Evolutionary conservation across 31 red algal genomes (phyloP).

Genomic region (Bonnemaisonia californica): DNA sequence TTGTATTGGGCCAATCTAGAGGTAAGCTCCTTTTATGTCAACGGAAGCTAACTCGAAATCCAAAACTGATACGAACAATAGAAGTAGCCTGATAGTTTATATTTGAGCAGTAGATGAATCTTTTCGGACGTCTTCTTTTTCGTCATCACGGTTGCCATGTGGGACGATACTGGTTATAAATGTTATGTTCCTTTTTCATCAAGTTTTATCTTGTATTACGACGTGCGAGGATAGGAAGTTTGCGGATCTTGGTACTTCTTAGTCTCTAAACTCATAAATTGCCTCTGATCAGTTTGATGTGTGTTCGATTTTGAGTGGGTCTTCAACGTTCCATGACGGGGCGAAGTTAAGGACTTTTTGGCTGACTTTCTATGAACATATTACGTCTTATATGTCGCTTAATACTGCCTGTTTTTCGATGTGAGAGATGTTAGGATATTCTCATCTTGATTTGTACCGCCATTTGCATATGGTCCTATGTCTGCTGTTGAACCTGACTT

Average conservation of each 20-base stretch:
- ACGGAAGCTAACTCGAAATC: slow-evolving; percentile 25
- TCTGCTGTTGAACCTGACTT: too few relatives aligned
- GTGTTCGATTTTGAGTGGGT: background rate
- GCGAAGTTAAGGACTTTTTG: slow-evolving; percentile 19
- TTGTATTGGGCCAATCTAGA: slow-evolving; percentile 28
- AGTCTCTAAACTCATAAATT: slow-evolving; percentile 7
- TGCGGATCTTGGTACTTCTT: background rate
- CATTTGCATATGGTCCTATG: background rate
- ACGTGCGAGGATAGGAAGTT: slow-evolving; percentile 33
- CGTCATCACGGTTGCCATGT: slow-evolving; percentile 53
- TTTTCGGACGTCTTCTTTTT: slow-evolving; percentile 23
- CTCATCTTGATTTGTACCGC: background rate
- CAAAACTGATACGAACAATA: slow-evolving; percentile 14
- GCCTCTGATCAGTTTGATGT: background rate
- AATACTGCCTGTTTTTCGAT: slow-evolving; percentile 10
- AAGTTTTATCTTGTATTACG: slow-evolving; percentile 17
- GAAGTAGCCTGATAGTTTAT: slow-evolving; percentile 17
- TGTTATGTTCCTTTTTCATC: slow-evolving; percentile 11
- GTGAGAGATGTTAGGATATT: background rate
- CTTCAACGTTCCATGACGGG: slow-evolving; percentile 4
- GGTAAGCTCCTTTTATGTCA: slow-evolving; percentile 40
- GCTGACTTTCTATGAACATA: background rate
- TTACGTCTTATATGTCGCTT: slow-evolving; percentile 1
- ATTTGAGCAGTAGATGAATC: slow-evolving; percentile 52
- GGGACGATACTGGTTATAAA: slow-evolving; percentile 28